Base-by-base conservation (phyloP, 306 rosid species). In the Pachyrhizus erosus region DNA sequence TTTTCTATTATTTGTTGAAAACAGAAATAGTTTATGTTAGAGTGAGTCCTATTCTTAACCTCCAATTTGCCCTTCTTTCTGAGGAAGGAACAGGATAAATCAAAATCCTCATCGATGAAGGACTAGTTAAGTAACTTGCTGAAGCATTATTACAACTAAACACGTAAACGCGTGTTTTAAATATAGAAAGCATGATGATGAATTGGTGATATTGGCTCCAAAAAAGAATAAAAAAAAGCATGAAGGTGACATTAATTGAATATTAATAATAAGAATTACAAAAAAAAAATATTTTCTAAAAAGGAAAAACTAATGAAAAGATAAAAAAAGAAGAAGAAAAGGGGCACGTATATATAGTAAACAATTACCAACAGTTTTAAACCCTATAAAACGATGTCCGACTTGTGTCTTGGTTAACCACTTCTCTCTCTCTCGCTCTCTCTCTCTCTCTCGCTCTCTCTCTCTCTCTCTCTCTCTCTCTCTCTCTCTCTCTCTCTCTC, bases 121-220 rank as follows among this genome's bases (percentile, higher is more conserved):
- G 70, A 85, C 40, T 55, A 26, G 70, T 39, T 85, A 65, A 70
- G 70, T 34, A 73, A 67, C 81, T 73, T 82, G 79, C 75, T 4
- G n/a, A 80, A 74, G 57, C 24, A 8, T 49, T 34, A 68, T 82
- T 69, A 24, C 54, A 40, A 75, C 61, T 45, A 51, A 27, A 79
- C 87, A 75, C 86, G 89, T 74, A 79, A 82, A n/a, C 87, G 73
- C 79, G 73, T 79, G 74, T 40, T 9, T 34, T 37, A 26, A 79
- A 84, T 49, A 73, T 77, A 74, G 31, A 74, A 84, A 79, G 84
- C 73, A 65, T 70, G 80, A 78, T 7, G 24, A 42, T 8, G 61
- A 54, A 54, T 18, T 9, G 27, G 9, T 11, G 76, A 62, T 37
- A 76, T n/a, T 34, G 48, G 13, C 13, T 34, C 7, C 6, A 29